Conservation (phyloP, 73 alveolate species). For the Tetrahymena malaccensis region DNA sequence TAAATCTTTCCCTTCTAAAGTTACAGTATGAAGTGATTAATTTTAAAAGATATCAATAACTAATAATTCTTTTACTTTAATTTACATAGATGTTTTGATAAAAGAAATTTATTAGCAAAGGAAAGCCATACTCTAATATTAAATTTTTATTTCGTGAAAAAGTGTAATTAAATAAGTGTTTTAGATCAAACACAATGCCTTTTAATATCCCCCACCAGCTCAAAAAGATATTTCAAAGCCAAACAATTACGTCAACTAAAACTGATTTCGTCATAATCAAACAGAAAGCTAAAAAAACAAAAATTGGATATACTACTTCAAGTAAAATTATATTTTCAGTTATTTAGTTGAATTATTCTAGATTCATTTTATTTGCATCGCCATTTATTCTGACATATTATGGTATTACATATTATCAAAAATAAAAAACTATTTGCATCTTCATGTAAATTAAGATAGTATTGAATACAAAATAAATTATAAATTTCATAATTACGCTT, state of each 20-base stretch:
- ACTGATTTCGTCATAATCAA: not conserved
- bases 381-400: not conserved
- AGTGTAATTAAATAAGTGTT: not conserved
- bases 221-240: not conserved
- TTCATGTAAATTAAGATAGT: not conserved
- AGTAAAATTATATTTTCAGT: not conserved
- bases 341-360: not conserved
- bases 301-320: not conserved
- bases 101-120: not conserved
- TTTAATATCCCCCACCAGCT: not conserved
- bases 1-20: not conserved
- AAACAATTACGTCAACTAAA: not conserved
- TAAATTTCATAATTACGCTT: not conserved
- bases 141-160: not conserved
- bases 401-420: not conserved
- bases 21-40: not conserved
- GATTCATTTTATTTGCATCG: not conserved
- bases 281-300: not conserved
- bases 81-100: not conserved
- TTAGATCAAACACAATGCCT: not conserved
- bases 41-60: not conserved
- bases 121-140: not conserved
- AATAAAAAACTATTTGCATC: not conserved
- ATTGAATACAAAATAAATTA: not conserved
- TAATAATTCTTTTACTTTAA: not conserved